Conservation (phyloP, 257 asterid genomes). For the Fraxinus pennsylvanica region DNA sequence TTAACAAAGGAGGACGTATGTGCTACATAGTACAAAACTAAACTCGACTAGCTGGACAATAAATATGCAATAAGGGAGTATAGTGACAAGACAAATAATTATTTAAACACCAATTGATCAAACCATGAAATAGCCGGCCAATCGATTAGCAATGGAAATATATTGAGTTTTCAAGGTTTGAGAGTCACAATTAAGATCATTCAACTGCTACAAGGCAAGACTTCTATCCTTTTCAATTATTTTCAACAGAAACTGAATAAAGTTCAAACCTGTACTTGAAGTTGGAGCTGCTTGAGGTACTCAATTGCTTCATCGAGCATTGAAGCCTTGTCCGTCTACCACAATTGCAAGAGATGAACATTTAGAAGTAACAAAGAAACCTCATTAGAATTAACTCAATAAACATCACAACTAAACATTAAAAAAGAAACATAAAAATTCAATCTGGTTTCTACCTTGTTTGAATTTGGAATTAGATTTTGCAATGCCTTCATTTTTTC, state of each 20-base stretch:
- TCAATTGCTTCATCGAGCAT: slow-evolving; percentile 90
- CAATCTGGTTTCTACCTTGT: slow-evolving; percentile 47
- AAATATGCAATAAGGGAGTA: too few species aligned
- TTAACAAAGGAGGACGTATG: too few species aligned
- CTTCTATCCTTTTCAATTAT: background rate
- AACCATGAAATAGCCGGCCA: too few species aligned
- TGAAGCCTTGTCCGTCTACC: slow-evolving; percentile 82
- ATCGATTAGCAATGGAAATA: too few species aligned
- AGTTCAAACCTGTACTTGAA: slow-evolving; percentile 64
- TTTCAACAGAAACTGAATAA: background rate
- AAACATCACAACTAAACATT: background rate
- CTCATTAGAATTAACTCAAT: background rate
- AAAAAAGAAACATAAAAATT: background rate
- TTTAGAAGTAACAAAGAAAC: background rate
- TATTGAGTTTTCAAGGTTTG: too few species aligned
- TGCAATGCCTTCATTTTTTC: slow-evolving; percentile 86
- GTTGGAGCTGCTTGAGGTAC: slow-evolving; percentile 86
- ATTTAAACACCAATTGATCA: too few species aligned
- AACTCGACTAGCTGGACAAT: too few species aligned
- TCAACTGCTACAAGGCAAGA: too few species aligned
- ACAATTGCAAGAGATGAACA: background rate
- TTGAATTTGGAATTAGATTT: slow-evolving; percentile 75
- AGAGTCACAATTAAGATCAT: background rate
- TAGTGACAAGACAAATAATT: too few species aligned
- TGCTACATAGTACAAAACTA: too few species aligned